These are phyloP conservation scores for Dalechampia spathulata DNA, from an alignment of 441 rosid species.

Conservation along the genomic window DNA sequence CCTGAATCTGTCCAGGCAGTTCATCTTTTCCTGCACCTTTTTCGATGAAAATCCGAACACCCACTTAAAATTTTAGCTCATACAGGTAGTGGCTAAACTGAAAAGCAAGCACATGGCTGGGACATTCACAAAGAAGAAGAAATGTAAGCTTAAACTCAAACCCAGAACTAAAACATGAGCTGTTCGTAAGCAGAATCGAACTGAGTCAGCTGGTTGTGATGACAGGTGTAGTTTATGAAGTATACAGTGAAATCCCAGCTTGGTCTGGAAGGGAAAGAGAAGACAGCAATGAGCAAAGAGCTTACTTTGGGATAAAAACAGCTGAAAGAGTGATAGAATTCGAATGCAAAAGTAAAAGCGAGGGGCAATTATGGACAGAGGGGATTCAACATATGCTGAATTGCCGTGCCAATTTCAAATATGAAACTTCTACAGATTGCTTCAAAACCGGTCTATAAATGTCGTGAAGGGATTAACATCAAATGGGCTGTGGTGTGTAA, in stretches of 20 bases:
- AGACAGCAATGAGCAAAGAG: conserved; percentile 35
- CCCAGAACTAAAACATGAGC: conserved; percentile 8
- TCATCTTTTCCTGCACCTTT: neutral
- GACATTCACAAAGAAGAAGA: conserved; percentile 81
- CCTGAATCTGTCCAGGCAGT: neutral
- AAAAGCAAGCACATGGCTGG: conserved; percentile 95
- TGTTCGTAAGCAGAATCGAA: conserved; percentile 1
- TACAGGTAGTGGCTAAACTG: conserved; percentile 79
- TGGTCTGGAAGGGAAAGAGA: conserved; percentile 63
- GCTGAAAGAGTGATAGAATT: conserved; percentile 73
- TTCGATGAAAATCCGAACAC: neutral
- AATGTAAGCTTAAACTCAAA: conserved; percentile 47
- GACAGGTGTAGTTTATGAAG: conserved; percentile 61
- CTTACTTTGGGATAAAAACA: conserved; percentile 73
- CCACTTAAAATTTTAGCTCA: conserved; percentile 4
- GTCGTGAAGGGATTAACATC: conserved; percentile 10
- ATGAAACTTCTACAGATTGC: conserved; percentile 10
- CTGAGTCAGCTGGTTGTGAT: conserved; percentile 6
- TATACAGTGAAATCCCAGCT: conserved; percentile 45
- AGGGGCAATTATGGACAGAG: conserved; percentile 75
- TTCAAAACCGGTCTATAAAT: conserved; percentile 8
- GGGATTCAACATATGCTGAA: conserved; percentile 68
- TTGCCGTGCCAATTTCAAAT: conserved; percentile 31
- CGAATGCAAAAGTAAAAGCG: conserved; percentile 58
- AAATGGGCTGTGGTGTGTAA: neutral